Conservation (phyloP, 352 stramenopile genomes). For the Globisporangium okanoganense region DNA sequence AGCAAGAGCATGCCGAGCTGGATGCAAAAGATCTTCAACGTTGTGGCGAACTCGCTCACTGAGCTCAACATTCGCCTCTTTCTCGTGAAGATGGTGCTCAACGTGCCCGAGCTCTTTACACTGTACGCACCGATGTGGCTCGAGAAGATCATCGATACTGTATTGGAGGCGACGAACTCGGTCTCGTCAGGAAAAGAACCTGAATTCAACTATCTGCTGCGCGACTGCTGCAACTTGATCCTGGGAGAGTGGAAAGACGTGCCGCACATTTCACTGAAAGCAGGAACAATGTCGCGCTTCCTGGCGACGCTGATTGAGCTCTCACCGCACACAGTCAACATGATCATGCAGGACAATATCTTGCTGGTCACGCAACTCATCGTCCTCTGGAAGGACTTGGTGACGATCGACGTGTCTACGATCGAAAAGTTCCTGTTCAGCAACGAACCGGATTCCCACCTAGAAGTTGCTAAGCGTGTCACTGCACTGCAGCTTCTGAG, state of each 20-base stretch:
- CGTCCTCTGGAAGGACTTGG: conserved; percentile 42
- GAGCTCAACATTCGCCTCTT: conserved; percentile 67
- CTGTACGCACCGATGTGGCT: conserved; percentile 51
- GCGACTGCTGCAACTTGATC: conserved; percentile 64
- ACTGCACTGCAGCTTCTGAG: conserved; percentile 60
- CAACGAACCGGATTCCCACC: conserved; percentile 27
- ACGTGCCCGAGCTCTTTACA: conserved; percentile 54
- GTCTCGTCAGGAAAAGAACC: conserved; percentile 13
- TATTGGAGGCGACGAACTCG: conserved; percentile 43
- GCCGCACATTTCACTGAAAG: conserved; percentile 12
- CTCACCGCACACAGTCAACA: conserved; percentile 43
- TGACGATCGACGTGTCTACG: conserved; percentile 32
- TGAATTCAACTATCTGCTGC: conserved; percentile 77
- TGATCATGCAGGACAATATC: conserved; percentile 70
- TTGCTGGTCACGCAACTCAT: conserved; percentile 53
- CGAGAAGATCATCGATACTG: conserved; percentile 40
- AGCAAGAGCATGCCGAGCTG: conserved; percentile 56
- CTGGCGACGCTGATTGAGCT: conserved; percentile 53
- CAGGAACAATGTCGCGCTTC: conserved; percentile 36
- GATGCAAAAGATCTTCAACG: conserved; percentile 74
- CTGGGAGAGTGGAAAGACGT: conserved; percentile 50
- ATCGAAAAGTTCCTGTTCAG: conserved; percentile 37
- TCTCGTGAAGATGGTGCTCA: conserved; percentile 66
- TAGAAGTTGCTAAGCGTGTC: conserved; percentile 42
- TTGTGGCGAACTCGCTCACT: conserved; percentile 33